A percentile compares a stretch with the other conserved stretches of the same genome.
These are phyloP conservation scores for Tuber magnatum DNA, from an alignment of 495 filamentous ascomycete species.

Conservation along the genomic window DNA sequence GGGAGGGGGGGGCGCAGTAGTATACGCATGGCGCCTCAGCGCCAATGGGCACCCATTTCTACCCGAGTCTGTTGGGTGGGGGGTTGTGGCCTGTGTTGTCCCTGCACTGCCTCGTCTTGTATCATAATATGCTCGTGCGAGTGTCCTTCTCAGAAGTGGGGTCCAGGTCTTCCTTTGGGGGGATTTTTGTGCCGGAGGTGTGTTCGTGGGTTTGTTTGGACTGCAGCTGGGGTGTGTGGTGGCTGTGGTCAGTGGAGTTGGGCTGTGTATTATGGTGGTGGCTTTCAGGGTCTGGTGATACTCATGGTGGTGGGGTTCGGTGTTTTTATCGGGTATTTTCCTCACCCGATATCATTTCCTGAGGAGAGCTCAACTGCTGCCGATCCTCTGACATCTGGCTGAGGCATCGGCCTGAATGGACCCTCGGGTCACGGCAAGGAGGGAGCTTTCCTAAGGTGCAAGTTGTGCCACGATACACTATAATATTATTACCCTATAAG, in stretches of 20 bases:
- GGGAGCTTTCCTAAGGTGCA: background rate
- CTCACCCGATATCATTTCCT: slow-evolving; percentile 12
- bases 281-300: background rate
- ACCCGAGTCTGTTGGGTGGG: slow-evolving; percentile 15
- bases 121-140: slow-evolving; percentile 22
- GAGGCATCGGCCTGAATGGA: background rate
- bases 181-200: slow-evolving; percentile 12
- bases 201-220: slow-evolving; percentile 8
- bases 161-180: slow-evolving; percentile 32
- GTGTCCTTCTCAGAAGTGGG: slow-evolving; percentile 25
- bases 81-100: slow-evolving; percentile 18
- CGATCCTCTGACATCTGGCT: background rate
- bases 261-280: too few species aligned
- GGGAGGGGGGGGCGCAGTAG: too few species aligned
- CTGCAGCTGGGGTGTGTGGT: background rate
- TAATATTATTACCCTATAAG: too few species aligned
- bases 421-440: background rate
- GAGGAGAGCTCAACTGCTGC: background rate
- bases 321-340: background rate
- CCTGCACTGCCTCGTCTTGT: slow-evolving; percentile 33
- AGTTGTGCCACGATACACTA: background rate
- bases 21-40: slow-evolving; percentile 13
- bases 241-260: background rate
- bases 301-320: background rate
- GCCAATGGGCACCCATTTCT: slow-evolving; percentile 13